Base-by-base conservation (phyloP, 805 yeast genomes). In the Spathaspora girioi region DNA sequence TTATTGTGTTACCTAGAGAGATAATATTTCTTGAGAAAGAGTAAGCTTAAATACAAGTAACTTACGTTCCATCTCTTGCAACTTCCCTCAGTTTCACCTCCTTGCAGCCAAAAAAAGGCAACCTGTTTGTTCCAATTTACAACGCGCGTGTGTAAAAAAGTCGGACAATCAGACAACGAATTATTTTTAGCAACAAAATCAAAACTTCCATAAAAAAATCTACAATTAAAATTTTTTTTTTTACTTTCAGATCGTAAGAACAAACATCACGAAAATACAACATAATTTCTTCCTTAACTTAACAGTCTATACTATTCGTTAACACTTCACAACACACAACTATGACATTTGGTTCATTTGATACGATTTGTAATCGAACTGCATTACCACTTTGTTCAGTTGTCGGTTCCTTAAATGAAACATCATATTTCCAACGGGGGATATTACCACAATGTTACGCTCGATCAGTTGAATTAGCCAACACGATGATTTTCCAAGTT, bases 401-500 rank as follows among this genome's bases (percentile, higher is more conserved):
- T 46, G 75, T 92, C 2, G 83, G 82, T 5, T 79, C 91, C 9
- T 68, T 73, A 11, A 65, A 67, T 48, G 54, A 57, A 57, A 69
- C 59, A 46, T 54, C 54, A 23, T 64, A 53, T 29, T 63, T 79
- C 50, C 67, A 75, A 29, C 67, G 75, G 5, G 97, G 97, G 1
- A 74, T 92, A 26, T 64, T 89, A 27, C 84, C 97, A 3, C 66
- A 68, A 40, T 93, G 98, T 69, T 93, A 89, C 59, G 86, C 97
- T 0, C 75, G 97, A 61, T 79, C 93, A 6, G 89, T 93, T 19
- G 91, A 86, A 57, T 63, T 93, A 41, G 97, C 97, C 48, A 93
- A 93, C 69, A 93, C 98, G 0, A 78, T 89, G 71, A 89, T 93
- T 18, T 93, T 91, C 70, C 89, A 89, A 65, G 76, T 89, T 12